These are phyloP conservation scores for Leptographium radiaticola DNA, from an alignment of 2,329 filamentous ascomycete genomes.

Conservation along the genomic window DNA sequence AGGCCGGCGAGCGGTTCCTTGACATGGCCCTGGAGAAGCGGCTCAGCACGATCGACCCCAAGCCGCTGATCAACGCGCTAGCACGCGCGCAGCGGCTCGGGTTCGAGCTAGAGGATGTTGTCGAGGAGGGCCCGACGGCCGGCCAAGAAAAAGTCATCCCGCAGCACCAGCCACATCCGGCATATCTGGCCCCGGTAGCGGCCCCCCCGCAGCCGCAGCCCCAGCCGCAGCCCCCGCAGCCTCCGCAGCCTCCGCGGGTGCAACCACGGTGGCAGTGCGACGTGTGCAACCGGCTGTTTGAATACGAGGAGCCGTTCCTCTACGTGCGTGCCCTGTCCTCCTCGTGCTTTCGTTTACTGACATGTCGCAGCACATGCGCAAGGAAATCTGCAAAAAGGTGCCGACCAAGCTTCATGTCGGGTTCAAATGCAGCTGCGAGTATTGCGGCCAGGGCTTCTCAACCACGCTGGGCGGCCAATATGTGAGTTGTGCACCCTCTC, in stretches of 20 bases:
- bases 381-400: constrained; percentile 19
- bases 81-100: constrained; percentile 44
- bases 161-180: not conserved
- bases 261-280: constrained; percentile 12
- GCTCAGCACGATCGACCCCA: constrained; percentile 38
- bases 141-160: constrained; percentile 24
- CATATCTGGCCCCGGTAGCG: no score
- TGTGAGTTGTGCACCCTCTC: constrained; percentile 14
- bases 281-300: constrained; percentile 22
- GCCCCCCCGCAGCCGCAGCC: no score
- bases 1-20: constrained; percentile 34
- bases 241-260: not conserved
- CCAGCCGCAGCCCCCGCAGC: no score
- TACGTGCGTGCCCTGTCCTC: constrained; percentile 17
- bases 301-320: constrained; percentile 16
- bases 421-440: constrained; percentile 26
- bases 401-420: constrained; percentile 13
- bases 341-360: not conserved
- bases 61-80: constrained; percentile 41
- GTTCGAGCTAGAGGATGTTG: constrained; percentile 37
- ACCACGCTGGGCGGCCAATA: constrained; percentile 28
- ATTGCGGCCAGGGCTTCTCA: constrained; percentile 33
- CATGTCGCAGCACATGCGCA: constrained; percentile 20
- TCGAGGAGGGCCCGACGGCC: constrained; percentile 27
- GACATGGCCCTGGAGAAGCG: constrained; percentile 39